A percentile compares a stretch with the other conserved stretches of the same genome.
Evolutionary conservation across 805 yeast species (phyloP).

Genomic region (Lachancea nothofagi): DNA sequence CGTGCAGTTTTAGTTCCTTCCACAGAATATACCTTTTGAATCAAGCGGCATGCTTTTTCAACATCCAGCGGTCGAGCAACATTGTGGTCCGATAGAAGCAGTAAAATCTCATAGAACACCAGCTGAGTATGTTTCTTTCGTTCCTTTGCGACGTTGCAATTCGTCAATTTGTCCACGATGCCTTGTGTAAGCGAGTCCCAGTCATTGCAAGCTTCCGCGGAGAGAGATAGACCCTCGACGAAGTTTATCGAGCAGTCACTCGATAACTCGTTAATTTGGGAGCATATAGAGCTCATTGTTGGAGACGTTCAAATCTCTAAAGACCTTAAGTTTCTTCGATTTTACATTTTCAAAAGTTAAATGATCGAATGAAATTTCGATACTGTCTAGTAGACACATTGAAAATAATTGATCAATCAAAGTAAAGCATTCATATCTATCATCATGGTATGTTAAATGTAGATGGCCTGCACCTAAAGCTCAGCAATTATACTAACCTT

Average conservation of each 20-base stretch:
- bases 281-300: slow-evolving; percentile 1
- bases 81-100: slow-evolving; percentile 2
- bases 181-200: slow-evolving; percentile 14
- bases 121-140: slow-evolving; percentile 10
- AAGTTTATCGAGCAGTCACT: slow-evolving; percentile 16
- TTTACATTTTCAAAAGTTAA: background rate
- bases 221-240: slow-evolving; percentile 34
- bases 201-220: slow-evolving; percentile 24
- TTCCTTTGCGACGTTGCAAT: slow-evolving; percentile 26
- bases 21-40: slow-evolving; percentile 3
- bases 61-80: background rate
- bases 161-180: slow-evolving; percentile 35
- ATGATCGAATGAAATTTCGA: too few species aligned
- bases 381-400: too few species aligned
- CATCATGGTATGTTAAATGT: too few species aligned
- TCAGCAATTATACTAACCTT: background rate
- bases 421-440: background rate
- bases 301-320: background rate
- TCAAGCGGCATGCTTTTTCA: background rate
- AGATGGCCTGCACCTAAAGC: background rate
- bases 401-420: too few species aligned
- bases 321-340: background rate
- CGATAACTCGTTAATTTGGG: slow-evolving; percentile 3
- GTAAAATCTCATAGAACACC: slow-evolving; percentile 6
- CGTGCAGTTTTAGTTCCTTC: slow-evolving; percentile 8